phyloP scores from a whole-genome alignment of 768 basidiomycete genomes.

The Macrolepiota fuliginosa region DNA sequence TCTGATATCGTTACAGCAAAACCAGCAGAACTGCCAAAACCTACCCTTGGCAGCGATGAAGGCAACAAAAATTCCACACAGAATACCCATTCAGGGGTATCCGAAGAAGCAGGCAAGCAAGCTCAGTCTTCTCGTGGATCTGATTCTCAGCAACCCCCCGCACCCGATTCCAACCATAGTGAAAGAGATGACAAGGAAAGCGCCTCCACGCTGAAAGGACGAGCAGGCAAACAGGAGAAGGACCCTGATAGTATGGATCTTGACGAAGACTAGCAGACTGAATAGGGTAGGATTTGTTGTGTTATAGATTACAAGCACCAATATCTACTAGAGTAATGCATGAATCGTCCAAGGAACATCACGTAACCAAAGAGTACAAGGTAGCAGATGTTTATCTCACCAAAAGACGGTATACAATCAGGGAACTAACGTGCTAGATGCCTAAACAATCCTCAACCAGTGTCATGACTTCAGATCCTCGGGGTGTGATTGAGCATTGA shows the following conservation, averaged over 20 bases:
- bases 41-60: not conserved
- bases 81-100: not conserved
- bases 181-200: not conserved
- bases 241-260: slow-evolving; percentile 12
- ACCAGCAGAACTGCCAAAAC: not conserved
- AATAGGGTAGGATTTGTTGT: not conserved
- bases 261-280: not conserved
- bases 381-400: not conserved
- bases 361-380: not conserved
- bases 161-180: not conserved
- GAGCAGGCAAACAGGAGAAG: not conserved
- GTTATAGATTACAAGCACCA: not conserved
- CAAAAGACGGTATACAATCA: not conserved
- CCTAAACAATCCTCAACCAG: slow-evolving; percentile 45
- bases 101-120: not conserved
- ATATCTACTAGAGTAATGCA: not conserved
- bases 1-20: not conserved
- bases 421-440: slow-evolving; percentile 4
- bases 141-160: not conserved
- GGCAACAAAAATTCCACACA: not conserved
- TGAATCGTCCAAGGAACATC: not conserved
- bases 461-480: slow-evolving; percentile 53
- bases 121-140: not conserved
- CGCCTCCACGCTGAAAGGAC: not conserved
- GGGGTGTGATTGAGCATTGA: slow-evolving; percentile 58